Percentiles rank a stretch among this genome's conserved stretches.
These are phyloP conservation scores for Pythium dissotocum DNA, from an alignment of 352 stramenopile species.

Conservation along the genomic window DNA sequence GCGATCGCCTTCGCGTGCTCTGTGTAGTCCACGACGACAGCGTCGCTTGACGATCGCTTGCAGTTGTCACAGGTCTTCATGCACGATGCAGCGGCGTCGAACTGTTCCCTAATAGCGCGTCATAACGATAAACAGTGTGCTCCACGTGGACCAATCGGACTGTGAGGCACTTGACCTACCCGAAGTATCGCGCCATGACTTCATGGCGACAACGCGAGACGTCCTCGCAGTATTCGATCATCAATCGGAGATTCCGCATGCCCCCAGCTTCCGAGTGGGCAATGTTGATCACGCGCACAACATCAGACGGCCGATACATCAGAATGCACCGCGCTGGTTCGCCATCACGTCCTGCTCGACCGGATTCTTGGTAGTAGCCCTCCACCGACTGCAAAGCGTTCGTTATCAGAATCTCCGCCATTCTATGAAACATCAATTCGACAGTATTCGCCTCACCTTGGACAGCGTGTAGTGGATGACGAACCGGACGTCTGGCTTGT, in stretches of 20 bases:
- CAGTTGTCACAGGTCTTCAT: slow-evolving; percentile 52
- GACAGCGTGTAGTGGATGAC: slow-evolving; percentile 89
- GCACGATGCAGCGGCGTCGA: slow-evolving; percentile 42
- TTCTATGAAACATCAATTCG: too few relatives aligned
- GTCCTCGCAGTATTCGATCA: slow-evolving; percentile 57
- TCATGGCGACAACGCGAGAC: slow-evolving; percentile 25
- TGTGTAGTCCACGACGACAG: slow-evolving; percentile 37
- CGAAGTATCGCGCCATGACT: slow-evolving; percentile 51
- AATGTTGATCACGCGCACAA: slow-evolving; percentile 68
- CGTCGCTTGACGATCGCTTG: slow-evolving; percentile 29
- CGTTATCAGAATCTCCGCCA: not conserved
- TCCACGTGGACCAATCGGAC: too few relatives aligned
- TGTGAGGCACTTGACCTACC: slow-evolving; percentile 34
- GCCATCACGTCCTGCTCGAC: slow-evolving; percentile 94
- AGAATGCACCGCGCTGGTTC: slow-evolving; percentile 84
- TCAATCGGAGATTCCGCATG: slow-evolving; percentile 61
- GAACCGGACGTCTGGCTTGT: slow-evolving; percentile 92
- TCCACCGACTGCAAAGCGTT: slow-evolving; percentile 81
- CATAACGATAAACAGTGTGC: too few relatives aligned
- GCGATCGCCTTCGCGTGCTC: slow-evolving; percentile 57
- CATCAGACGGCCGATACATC: slow-evolving; percentile 82
- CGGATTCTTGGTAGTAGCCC: slow-evolving; percentile 97
- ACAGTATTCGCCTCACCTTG: slow-evolving; percentile 41
- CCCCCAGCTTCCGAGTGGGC: slow-evolving; percentile 61
- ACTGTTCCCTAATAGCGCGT: slow-evolving; percentile 46